Evolutionary conservation across 352 stramenopile species (phyloP).

Genomic region (Aphanomyces stellatus): DNA sequence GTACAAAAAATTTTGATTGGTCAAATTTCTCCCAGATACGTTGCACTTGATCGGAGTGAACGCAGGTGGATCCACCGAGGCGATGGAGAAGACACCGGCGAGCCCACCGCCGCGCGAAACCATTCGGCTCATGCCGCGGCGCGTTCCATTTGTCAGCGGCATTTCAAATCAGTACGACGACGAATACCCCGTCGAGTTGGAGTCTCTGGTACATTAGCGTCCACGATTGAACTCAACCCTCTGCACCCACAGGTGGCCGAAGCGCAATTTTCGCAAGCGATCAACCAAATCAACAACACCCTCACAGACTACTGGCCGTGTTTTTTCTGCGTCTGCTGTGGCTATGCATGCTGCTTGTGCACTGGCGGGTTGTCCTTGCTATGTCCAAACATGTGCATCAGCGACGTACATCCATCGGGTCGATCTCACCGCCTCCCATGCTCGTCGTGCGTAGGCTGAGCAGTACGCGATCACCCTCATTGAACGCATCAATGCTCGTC

Average conservation of each 20-base stretch:
- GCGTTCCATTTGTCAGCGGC: slow-evolving; percentile 62
- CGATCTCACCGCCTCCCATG: neutral
- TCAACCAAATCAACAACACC: slow-evolving; percentile 83
- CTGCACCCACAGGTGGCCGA: slow-evolving; percentile 39
- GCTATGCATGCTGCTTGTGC: slow-evolving; percentile 55
- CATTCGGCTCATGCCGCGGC: slow-evolving; percentile 35
- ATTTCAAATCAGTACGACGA: slow-evolving; percentile 63
- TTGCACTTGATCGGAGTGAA: slow-evolving; percentile 7
- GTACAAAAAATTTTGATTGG: no score
- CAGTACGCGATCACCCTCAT: slow-evolving; percentile 56
- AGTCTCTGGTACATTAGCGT: slow-evolving; percentile 31
- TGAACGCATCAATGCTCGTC: slow-evolving; percentile 46
- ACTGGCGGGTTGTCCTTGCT: slow-evolving; percentile 55
- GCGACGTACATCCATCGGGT: slow-evolving; percentile 37
- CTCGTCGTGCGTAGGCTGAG: slow-evolving; percentile 33
- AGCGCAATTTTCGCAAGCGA: slow-evolving; percentile 53
- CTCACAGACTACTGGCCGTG: slow-evolving; percentile 77
- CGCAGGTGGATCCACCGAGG: neutral
- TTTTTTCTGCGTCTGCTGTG: slow-evolving; percentile 60
- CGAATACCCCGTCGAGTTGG: slow-evolving; percentile 51
- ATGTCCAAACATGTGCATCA: slow-evolving; percentile 64
- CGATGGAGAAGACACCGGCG: neutral
- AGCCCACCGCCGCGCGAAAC: neutral
- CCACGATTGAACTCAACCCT: no score
- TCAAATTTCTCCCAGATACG: slow-evolving; percentile 22